These are phyloP conservation scores for Xylariaceae sp. DNA, from an alignment of 2,329 filamentous ascomycete genomes.

Conservation along the genomic window DNA sequence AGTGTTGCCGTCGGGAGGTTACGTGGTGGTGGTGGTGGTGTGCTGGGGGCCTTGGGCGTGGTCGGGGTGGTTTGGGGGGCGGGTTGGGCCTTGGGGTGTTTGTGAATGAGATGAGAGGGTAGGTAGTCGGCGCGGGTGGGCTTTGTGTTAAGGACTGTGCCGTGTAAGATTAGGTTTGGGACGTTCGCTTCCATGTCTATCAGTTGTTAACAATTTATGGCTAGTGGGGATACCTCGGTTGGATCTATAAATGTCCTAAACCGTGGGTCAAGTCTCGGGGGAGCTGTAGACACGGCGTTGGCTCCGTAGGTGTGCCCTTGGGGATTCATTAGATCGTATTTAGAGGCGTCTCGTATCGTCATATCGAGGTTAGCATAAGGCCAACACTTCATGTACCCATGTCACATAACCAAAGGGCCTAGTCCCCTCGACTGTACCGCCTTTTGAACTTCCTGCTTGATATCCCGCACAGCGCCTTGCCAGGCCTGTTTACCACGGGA, in stretches of 20 bases:
- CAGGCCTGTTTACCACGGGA: constrained; percentile 47
- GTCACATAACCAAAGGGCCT: constrained; percentile 54
- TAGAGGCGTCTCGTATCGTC: not conserved
- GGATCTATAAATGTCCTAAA: not conserved
- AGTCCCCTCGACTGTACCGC: constrained; percentile 61
- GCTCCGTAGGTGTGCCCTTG: constrained; percentile 7
- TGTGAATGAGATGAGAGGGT: constrained; percentile 1
- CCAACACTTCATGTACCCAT: not conserved
- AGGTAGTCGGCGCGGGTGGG: not conserved
- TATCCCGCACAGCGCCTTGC: constrained; percentile 45
- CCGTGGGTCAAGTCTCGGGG: not conserved
- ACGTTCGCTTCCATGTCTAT: not conserved
- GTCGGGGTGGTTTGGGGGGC: constrained; percentile 9
- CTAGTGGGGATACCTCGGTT: not conserved
- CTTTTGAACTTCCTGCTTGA: constrained; percentile 55
- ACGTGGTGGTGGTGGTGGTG: not conserved
- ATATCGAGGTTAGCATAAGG: not conserved
- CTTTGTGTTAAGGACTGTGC: not conserved
- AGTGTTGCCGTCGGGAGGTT: too few species aligned
- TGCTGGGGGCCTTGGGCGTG: constrained; percentile 10
- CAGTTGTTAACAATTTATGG: too few species aligned
- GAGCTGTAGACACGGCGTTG: constrained; percentile 1
- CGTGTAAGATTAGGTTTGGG: not conserved
- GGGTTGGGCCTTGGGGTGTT: constrained; percentile 5
- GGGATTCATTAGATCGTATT: not conserved